phyloP scores from a whole-genome alignment of 2,329 filamentous ascomycete species.

The Drechslera avenae region DNA sequence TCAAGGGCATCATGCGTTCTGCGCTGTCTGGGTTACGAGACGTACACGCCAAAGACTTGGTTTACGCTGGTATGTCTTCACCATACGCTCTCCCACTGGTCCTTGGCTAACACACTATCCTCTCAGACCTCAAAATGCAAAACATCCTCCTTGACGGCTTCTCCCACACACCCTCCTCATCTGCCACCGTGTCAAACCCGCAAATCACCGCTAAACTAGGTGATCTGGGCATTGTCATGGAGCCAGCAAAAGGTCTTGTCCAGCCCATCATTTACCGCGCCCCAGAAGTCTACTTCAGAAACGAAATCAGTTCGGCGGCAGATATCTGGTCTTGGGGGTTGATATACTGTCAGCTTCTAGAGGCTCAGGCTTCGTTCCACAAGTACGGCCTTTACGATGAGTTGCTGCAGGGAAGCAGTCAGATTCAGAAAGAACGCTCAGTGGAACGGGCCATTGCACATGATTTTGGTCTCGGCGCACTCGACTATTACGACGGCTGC shows the following conservation, averaged over 20 bases:
- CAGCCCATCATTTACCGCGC: constrained; percentile 19
- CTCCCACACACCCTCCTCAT: constrained; percentile 1
- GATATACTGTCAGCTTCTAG: constrained; percentile 17
- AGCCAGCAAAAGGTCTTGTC: constrained; percentile 14
- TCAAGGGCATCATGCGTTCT: constrained; percentile 18
- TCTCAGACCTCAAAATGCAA: constrained; percentile 15
- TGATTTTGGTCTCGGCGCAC: constrained; percentile 6
- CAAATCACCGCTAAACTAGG: constrained; percentile 14
- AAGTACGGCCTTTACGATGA: constrained; percentile 17
- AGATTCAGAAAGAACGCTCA: constrained; percentile 10
- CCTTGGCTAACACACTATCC: background rate
- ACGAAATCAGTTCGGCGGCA: constrained; percentile 13
- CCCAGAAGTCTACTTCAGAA: constrained; percentile 17
- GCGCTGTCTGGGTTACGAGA: constrained; percentile 12
- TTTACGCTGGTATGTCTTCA: constrained; percentile 12
- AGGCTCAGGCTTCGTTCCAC: constrained; percentile 14
- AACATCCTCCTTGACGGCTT: constrained; percentile 16
- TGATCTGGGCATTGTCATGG: constrained; percentile 18
- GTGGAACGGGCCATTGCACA: constrained; percentile 14
- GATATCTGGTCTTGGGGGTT: constrained; percentile 19
- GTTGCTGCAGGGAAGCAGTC: constrained; percentile 1
- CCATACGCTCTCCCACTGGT: too few relatives aligned
- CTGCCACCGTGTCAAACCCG: background rate
- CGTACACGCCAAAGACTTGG: constrained; percentile 13
- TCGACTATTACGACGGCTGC: constrained; percentile 13